Conservation (phyloP, 257 asterid species). For the Ophiorrhiza pumila region DNA sequence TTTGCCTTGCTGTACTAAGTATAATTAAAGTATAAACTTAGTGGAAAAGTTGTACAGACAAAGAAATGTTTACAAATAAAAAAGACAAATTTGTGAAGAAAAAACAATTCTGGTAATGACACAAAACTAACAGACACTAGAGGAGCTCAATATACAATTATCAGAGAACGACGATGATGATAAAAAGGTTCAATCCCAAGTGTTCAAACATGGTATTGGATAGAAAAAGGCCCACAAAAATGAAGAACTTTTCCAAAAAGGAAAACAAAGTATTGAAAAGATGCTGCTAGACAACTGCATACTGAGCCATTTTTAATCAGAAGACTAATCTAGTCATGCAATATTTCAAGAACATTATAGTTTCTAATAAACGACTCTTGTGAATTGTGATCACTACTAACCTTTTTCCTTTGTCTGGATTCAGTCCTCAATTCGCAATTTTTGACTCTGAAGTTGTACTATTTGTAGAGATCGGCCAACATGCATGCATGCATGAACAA, state of each 20-base stretch:
- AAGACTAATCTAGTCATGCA: too few species aligned
- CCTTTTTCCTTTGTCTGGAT: not conserved
- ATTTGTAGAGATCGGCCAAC: not conserved
- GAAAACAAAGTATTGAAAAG: not conserved
- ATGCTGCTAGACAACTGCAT: not conserved
- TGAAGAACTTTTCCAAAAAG: not conserved
- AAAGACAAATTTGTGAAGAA: not conserved
- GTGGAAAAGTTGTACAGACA: constrained; percentile 2
- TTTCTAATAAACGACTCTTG: not conserved
- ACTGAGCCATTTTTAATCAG: not conserved
- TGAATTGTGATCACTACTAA: not conserved
- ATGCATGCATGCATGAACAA: not conserved
- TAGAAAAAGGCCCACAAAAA: not conserved
- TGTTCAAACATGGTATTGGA: not conserved
- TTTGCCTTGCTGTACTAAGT: not conserved
- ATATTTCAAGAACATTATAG: not conserved
- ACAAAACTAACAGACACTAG: not conserved
- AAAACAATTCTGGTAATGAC: not conserved
- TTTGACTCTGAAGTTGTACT: not conserved
- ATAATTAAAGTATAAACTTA: not conserved
- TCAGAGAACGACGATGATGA: not conserved
- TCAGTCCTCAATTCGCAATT: not conserved
- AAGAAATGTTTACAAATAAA: not conserved
- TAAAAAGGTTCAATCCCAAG: not conserved
- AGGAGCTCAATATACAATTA: not conserved